Evolutionary conservation across 129 eudicot species (phyloP), one percentile per base, ranked within the genome.

Genomic region (Heracleum sosnowskyi): DNA sequence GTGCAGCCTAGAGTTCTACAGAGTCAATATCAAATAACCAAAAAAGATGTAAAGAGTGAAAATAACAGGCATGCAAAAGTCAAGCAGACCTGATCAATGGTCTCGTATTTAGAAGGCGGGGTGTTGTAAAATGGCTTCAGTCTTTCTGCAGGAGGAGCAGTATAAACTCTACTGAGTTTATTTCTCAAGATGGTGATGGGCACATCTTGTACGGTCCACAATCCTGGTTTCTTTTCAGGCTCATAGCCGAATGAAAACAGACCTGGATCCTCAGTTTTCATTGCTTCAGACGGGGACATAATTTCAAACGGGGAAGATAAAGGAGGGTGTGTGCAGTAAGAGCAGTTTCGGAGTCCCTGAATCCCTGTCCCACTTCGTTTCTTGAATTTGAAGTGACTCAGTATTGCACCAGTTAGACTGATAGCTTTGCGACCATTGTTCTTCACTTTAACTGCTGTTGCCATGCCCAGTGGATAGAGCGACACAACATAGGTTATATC

Each of bases 151-250:
- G 96, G 92, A 42, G 97, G 93, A 29, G 90, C 88, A 53, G 84
- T 80, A n/a, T 93, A 93, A 37, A 93, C 87, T 85, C 98, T 88
- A 39, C 98, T 93, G 46, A 93, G 84, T 90, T 93, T 93, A 74
- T 93, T 85, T 85, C 81, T 89, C 80, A 93, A 78, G 35, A 89
- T 78, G 11, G 97, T 89, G 41, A 89, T 81, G 1, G 90, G 98
- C 63, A 83, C 89, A 41, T 89, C 92, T 77, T 93, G 98, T 18
- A 76, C 84, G 33, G 80, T 78, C 98, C 98, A 93, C 24, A 68
- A 47, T 29, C 97, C 98, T 11, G 75, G 82, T 82, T 93, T 91
- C 60, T 79, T 83, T 79, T 91, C 92, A 0, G 93, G 96, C 83
- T 89, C 90, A 84, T 88, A 88, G 4, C 93, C 92, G 34, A 91